These are phyloP conservation scores for Globisporangium camurandrum DNA, from an alignment of 352 stramenopile species.

Conservation along the genomic window DNA sequence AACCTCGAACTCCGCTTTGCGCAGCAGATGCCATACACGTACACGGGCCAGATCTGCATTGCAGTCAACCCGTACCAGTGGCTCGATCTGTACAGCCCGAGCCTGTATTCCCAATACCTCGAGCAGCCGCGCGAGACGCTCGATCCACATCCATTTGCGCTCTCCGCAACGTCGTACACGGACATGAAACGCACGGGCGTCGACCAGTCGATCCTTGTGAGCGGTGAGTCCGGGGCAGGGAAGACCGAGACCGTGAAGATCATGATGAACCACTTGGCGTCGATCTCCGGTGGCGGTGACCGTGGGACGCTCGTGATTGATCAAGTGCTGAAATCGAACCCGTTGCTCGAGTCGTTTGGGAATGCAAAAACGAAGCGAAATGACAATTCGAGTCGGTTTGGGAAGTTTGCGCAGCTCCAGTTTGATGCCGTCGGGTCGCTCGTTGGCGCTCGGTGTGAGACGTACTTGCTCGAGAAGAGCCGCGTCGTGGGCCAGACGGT, in stretches of 20 bases:
- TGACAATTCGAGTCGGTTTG: constrained; percentile 77
- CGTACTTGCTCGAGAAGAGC: constrained; percentile 96
- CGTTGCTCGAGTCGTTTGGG: constrained; percentile 66
- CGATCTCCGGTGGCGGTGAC: constrained; percentile 57
- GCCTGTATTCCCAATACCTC: constrained; percentile 63
- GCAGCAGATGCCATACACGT: constrained; percentile 71
- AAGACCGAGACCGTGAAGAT: constrained; percentile 94
- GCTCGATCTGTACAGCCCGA: constrained; percentile 62
- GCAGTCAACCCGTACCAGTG: constrained; percentile 80
- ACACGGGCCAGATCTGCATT: constrained; percentile 76
- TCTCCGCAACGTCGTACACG: constrained; percentile 57
- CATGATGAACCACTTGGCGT: constrained; percentile 80
- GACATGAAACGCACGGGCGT: constrained; percentile 63
- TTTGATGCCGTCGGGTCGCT: constrained; percentile 55
- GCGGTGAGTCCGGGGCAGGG: constrained; percentile 79
- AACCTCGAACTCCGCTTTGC: constrained; percentile 68
- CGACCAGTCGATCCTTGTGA: constrained; percentile 86
- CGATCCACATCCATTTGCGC: constrained; percentile 57
- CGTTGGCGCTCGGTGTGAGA: constrained; percentile 69
- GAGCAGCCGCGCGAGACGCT: constrained; percentile 45
- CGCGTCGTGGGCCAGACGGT: constrained; percentile 86
- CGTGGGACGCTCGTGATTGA: constrained; percentile 70
- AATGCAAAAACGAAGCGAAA: constrained; percentile 83
- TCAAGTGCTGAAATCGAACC: constrained; percentile 74
- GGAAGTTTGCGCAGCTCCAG: constrained; percentile 77